A percentile compares a stretch with the other conserved stretches of the same genome.
Conservation (phyloP, 257 asterid species). For the Petrea volubilis region DNA sequence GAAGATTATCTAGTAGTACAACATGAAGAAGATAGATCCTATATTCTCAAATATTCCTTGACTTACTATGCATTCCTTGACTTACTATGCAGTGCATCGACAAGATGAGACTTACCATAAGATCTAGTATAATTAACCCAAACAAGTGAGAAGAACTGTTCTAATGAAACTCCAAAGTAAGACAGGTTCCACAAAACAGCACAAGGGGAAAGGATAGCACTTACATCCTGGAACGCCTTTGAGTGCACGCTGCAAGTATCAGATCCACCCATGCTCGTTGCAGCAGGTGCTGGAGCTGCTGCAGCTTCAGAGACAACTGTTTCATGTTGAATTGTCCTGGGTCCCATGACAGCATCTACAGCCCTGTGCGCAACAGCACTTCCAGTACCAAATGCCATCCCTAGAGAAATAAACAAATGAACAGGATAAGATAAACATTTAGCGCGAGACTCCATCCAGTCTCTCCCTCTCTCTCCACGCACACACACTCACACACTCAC, state of each 20-base stretch:
- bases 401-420: constrained; percentile 23
- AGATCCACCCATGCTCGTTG: constrained; percentile 48
- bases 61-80: no score
- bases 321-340: constrained; percentile 85
- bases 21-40: neutral
- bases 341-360: constrained; percentile 84
- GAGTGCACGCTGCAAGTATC: constrained; percentile 66
- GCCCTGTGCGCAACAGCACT: constrained; percentile 93
- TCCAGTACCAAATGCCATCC: constrained; percentile 92
- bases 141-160: neutral
- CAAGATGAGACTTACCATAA: neutral
- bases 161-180: neutral
- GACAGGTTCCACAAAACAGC: neutral
- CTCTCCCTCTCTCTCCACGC: no score
- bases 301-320: constrained; percentile 62
- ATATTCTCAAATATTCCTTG: no score
- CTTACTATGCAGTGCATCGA: neutral
- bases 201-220: constrained; percentile 18
- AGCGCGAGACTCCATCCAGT: neutral
- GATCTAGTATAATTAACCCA: neutral
- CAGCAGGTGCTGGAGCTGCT: constrained; percentile 41
- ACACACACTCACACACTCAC: no score
- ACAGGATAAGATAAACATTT: neutral
- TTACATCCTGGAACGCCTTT: constrained; percentile 91
- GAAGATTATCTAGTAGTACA: neutral